Percentiles rank a stretch among this genome's conserved stretches.
phyloP scores from a whole-genome alignment of 176 grass and related monocot species.

The Typha latifolia region DNA sequence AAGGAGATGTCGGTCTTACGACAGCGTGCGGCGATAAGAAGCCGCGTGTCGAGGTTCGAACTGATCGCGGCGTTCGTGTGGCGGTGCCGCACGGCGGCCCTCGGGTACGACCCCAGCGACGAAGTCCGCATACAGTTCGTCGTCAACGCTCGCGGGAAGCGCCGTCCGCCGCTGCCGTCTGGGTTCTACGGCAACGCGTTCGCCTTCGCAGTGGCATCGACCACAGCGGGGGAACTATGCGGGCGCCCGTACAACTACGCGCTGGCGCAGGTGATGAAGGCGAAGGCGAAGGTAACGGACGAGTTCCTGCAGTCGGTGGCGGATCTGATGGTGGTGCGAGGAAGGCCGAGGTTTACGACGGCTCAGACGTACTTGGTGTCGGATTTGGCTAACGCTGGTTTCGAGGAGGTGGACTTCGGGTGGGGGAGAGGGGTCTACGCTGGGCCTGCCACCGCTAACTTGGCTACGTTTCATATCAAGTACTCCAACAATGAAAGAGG shows the following conservation, averaged over 20 bases:
- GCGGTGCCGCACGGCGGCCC: slow-evolving; percentile 19
- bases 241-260: neutral
- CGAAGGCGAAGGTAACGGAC: slow-evolving; percentile 24
- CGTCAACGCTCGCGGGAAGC: slow-evolving; percentile 1
- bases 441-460: neutral
- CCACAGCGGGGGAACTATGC: slow-evolving; percentile 2
- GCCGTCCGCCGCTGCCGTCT: neutral
- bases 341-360: slow-evolving; percentile 9
- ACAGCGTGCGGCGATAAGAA: neutral
- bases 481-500: neutral
- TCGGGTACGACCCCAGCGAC: neutral
- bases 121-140: neutral
- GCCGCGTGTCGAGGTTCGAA: slow-evolving; percentile 20
- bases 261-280: slow-evolving; percentile 19
- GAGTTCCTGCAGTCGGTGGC: slow-evolving; percentile 25
- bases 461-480: slow-evolving; percentile 2
- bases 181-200: slow-evolving; percentile 49
- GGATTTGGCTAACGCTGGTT: slow-evolving; percentile 29
- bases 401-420: slow-evolving; percentile 31
- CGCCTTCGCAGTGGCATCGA: neutral
- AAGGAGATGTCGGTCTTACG: slow-evolving; percentile 9
- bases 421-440: slow-evolving; percentile 33
- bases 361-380: slow-evolving; percentile 18
- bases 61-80: slow-evolving; percentile 23
- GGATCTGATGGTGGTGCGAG: slow-evolving; percentile 14